Evolutionary conservation across 345 rosid species (phyloP).

Genomic region (Hevea brasiliensis): DNA sequence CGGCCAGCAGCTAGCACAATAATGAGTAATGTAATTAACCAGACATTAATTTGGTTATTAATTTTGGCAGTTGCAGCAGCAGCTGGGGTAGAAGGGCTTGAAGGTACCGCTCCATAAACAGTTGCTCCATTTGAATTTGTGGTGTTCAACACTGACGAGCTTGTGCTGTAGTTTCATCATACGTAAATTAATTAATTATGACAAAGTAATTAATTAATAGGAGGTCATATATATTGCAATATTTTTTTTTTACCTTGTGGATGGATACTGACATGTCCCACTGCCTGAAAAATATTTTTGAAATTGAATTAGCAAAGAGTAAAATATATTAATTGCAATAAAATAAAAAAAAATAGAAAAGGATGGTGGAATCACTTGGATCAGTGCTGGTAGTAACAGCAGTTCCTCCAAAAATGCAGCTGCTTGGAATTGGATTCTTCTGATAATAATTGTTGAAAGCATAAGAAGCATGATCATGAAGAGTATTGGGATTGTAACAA

Average conservation of each 20-base stretch:
- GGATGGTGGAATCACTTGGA: constrained; percentile 61
- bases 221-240: not conserved
- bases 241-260: constrained; percentile 47
- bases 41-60: not conserved
- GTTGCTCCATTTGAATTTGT: constrained; percentile 64
- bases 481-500: constrained; percentile 60
- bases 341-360: no score
- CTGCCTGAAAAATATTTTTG: constrained; percentile 42
- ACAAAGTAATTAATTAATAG: not conserved
- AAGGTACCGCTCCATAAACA: constrained; percentile 62
- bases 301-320: not conserved
- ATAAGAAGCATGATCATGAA: constrained; percentile 71
- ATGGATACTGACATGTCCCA: constrained; percentile 55
- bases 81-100: constrained; percentile 40
- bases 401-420: constrained; percentile 82
- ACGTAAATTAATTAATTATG: not conserved
- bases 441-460: constrained; percentile 78
- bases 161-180: constrained; percentile 46
- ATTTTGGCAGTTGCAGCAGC: constrained; percentile 19
- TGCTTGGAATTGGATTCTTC: constrained; percentile 68
- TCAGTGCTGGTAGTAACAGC: constrained; percentile 77
- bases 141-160: constrained; percentile 60
- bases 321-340: no score
- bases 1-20: no score
- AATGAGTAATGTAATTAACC: no score